Conservation (phyloP, 192 early-diverging fungal species). For the Dispira simplex region DNA sequence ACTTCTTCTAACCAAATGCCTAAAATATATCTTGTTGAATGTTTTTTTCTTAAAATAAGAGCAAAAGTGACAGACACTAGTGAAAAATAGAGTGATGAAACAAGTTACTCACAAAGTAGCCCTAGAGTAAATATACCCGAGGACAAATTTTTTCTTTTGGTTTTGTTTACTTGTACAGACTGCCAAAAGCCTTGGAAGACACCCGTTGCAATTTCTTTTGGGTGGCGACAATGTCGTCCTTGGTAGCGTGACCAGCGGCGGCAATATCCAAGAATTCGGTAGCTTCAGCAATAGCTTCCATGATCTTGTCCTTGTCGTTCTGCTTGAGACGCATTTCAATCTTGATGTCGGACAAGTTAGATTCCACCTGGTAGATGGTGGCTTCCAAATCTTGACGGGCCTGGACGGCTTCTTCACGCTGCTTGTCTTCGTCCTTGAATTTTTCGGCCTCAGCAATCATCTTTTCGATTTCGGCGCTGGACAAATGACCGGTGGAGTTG, state of each 20-base stretch:
- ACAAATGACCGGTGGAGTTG: constrained; percentile 84
- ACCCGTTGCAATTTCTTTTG: constrained; percentile 57
- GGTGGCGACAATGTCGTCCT: constrained; percentile 41
- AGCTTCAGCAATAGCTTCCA: constrained; percentile 60
- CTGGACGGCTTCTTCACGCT: constrained; percentile 54
- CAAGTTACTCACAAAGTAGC: no score
- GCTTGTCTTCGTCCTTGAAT: constrained; percentile 64
- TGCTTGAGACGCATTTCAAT: constrained; percentile 54
- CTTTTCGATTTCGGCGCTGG: constrained; percentile 81
- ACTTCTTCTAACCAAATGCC: no score
- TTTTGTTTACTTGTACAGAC: constrained; percentile 19
- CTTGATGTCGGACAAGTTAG: constrained; percentile 48
- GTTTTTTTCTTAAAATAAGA: no score
- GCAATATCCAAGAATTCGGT: constrained; percentile 54
- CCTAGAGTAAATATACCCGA: no score
- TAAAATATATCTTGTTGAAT: no score
- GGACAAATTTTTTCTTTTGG: constrained; percentile 1
- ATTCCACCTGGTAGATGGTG: constrained; percentile 58
- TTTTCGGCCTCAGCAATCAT: constrained; percentile 86
- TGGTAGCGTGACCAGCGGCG: constrained; percentile 33
- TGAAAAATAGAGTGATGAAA: no score
- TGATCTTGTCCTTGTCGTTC: constrained; percentile 52
- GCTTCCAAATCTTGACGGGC: constrained; percentile 71
- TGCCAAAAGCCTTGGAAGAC: constrained; percentile 46
- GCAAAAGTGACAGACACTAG: no score